These are phyloP conservation scores for Cucurbitaria berberidis DNA, from an alignment of 2,329 filamentous ascomycete species.

Conservation along the genomic window DNA sequence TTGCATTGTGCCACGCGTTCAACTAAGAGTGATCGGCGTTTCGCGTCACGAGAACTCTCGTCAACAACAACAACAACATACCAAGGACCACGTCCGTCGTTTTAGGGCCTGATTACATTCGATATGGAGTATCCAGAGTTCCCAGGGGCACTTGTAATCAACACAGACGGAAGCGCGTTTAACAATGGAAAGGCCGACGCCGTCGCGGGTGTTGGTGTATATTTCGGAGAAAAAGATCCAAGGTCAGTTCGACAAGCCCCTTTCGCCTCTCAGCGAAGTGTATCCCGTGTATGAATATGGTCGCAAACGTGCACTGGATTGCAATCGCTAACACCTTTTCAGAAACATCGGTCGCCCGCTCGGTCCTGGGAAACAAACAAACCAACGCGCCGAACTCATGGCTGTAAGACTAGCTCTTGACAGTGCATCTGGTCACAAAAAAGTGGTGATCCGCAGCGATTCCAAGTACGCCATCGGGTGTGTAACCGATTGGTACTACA, in stretches of 20 bases:
- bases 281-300: no score
- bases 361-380: conserved; percentile 76
- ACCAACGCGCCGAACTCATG: conserved; percentile 87
- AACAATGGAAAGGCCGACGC: conserved; percentile 60
- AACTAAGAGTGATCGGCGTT: neutral
- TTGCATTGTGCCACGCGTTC: neutral
- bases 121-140: neutral
- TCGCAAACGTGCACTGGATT: no score
- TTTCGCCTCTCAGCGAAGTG: no score
- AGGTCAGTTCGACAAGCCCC: conserved; percentile 49
- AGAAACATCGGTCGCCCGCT: conserved; percentile 77
- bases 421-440: neutral
- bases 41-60: neutral
- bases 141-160: neutral
- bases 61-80: neutral
- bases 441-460: neutral
- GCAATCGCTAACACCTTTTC: neutral
- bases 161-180: neutral
- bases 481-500: neutral
- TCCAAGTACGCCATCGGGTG: neutral
- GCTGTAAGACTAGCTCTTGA: conserved; percentile 62
- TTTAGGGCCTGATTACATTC: neutral
- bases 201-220: conserved; percentile 65
- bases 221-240: conserved; percentile 62
- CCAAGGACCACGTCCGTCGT: neutral